phyloP scores from a whole-genome alignment of 176 grass and related monocot genomes.

The Avena sativa region DNA sequence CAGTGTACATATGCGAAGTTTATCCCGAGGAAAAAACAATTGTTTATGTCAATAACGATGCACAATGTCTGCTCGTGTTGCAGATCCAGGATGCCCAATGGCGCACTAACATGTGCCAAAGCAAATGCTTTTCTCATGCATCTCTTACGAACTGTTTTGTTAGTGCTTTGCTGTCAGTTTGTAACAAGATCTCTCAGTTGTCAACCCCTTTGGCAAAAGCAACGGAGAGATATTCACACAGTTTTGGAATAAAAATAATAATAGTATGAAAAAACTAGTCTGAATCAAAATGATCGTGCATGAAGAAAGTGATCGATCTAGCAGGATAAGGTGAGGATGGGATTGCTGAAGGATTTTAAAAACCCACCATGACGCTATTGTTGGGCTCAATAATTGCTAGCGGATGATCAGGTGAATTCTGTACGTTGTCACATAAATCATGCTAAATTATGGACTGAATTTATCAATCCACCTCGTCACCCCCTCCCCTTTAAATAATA shows the following conservation, averaged over 20 bases:
- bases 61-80: not conserved
- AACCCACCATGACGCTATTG: not conserved
- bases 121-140: not conserved
- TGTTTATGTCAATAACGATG: not conserved
- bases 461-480: too few relatives aligned
- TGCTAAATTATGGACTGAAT: too few relatives aligned
- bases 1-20: too few relatives aligned
- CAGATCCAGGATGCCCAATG: not conserved
- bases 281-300: not conserved
- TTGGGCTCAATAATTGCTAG: too few relatives aligned
- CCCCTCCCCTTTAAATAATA: too few relatives aligned
- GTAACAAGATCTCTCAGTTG: not conserved
- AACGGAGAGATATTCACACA: not conserved
- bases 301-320: not conserved
- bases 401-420: too few relatives aligned
- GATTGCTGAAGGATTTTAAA: not conserved
- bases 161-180: not conserved
- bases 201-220: slow-evolving; percentile 16
- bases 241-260: too few relatives aligned
- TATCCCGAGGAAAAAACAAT: not conserved
- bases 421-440: too few relatives aligned
- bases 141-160: not conserved
- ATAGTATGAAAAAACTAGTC: not conserved
- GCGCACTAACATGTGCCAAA: not conserved
- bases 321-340: not conserved